Evolutionary conservation across 2,329 filamentous ascomycete genomes (phyloP), one percentile per base, ranked within the genome.

Genomic region (Cercospora canescens): DNA sequence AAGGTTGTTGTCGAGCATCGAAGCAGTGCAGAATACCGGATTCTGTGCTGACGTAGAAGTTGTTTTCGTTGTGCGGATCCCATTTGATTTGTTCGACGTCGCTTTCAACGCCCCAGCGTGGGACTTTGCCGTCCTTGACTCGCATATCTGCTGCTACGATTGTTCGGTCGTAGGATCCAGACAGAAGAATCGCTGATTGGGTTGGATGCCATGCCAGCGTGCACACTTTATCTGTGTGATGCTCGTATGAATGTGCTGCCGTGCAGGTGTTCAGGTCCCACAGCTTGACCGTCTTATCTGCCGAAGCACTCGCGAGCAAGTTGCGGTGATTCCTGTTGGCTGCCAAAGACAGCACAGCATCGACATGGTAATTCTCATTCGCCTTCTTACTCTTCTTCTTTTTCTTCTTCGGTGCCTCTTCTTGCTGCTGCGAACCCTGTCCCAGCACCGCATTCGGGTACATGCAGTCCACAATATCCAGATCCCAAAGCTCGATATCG

Each of bases 141-240:
- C 95, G 88, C 94, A 99, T 97, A 77, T 99, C 95, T 3, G 93
- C 91, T n/a, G 92, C 93, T 8, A 97, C 92, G 9, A 97, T 86
- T 3, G 94, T 98, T 70, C 93, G 89, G 79, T 99, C 95, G 81
- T 98, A 99, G 77, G 92, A 96, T 67, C 95, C 95, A 75, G 91
- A 96, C 66, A 99, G 86, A 26, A 99, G 85, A 21, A 96, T 88
- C 0, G 95, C 97, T 2, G 94, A 89, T 79, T 97, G 92, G 50
- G 85, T 87, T 0, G 91, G 87, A 82, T 98, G 93, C 95, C 96
- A 99, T 71, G 94, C 91, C 64, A 99, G 83, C 24, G 94, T 93
- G 85, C 94, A 99, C 71, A 98, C 94, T 83, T 99, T 99, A 85
- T 97, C 95, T 37, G 92, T 96, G 82, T 99, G 95, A 81, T 96